Conservation (phyloP, 2,329 filamentous ascomycete genomes). For the Colletotrichum caudatum region DNA sequence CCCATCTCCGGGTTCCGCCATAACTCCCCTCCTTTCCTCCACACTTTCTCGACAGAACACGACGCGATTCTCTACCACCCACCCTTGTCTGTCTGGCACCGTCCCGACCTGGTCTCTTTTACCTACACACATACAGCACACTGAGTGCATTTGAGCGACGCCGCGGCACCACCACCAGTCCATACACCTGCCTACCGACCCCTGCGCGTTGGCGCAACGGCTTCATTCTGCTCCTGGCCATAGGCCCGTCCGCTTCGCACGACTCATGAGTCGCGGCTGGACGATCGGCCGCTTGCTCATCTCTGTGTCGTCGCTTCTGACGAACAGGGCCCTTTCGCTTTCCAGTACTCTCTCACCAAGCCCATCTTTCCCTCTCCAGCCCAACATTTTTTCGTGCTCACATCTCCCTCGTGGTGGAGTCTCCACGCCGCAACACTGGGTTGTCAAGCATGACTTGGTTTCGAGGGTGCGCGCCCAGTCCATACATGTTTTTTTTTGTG, state of each 20-base stretch:
- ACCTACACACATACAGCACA: background rate
- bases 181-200: background rate
- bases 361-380: background rate
- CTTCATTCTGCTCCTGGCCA: conserved; percentile 24
- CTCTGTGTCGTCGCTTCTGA: conserved; percentile 11
- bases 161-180: conserved; percentile 8
- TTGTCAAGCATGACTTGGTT: conserved; percentile 29
- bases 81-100: conserved; percentile 33
- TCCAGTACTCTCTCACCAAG: conserved; percentile 14
- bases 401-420: conserved; percentile 18
- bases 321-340: conserved; percentile 6
- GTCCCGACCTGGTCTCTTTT: conserved; percentile 19
- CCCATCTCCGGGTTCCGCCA: conserved; percentile 31
- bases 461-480: conserved; percentile 32
- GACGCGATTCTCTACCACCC: conserved; percentile 24
- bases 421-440: conserved; percentile 29
- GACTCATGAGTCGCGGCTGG: conserved; percentile 29
- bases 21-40: conserved; percentile 26
- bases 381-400: conserved; percentile 7
- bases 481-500: background rate
- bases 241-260: conserved; percentile 13
- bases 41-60: conserved; percentile 33
- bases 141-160: background rate
- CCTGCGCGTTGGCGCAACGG: conserved; percentile 28
- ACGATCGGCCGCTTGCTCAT: conserved; percentile 21